These are phyloP conservation scores for Pinus tabuliformis DNA, from an alignment of 75 land plant genomes.

Conservation along the genomic window DNA sequence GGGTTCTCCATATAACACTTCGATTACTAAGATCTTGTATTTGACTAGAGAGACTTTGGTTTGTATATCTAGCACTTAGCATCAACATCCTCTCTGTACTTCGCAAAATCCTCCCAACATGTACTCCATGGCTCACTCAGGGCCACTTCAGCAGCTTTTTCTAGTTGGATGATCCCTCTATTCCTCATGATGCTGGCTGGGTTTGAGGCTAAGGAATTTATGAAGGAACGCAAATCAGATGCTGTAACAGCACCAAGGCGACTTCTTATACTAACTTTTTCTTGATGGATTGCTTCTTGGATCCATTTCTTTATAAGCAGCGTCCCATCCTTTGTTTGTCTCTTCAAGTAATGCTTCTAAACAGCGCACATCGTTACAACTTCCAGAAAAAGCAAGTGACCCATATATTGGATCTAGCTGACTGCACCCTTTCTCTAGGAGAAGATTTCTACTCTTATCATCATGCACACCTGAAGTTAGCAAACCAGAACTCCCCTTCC, in stretches of 20 bases:
- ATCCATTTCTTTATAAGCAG: constrained; percentile 78
- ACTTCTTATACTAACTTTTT: constrained; percentile 46
- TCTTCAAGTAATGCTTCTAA: constrained; percentile 75
- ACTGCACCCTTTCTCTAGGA: constrained; percentile 5
- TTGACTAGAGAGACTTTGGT: too few relatives aligned
- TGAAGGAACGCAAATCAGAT: constrained; percentile 53
- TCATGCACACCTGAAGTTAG: constrained; percentile 11
- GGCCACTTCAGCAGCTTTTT: too few relatives aligned
- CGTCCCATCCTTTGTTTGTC: constrained; percentile 72
- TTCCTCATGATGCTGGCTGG: constrained; percentile 37
- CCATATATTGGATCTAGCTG: constrained; percentile 40
- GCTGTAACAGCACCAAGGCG: constrained; percentile 49
- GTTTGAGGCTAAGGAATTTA: constrained; percentile 44
- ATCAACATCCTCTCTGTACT: too few relatives aligned
- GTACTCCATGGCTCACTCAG: too few relatives aligned
- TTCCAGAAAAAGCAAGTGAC: constrained; percentile 58
- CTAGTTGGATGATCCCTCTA: too few relatives aligned
- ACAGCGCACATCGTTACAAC: constrained; percentile 48
- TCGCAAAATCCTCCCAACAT: too few relatives aligned
- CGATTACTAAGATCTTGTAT: too few relatives aligned
- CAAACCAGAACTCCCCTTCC: constrained; percentile 7
- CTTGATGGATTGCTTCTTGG: constrained; percentile 62
- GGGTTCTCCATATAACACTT: too few relatives aligned
- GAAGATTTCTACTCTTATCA: constrained; percentile 10
- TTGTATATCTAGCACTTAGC: too few relatives aligned